Evolutionary conservation across 1,284 basidiomycete species (phyloP), one percentile per base, ranked within the genome.

Genomic region (Meira miltonrushii): DNA sequence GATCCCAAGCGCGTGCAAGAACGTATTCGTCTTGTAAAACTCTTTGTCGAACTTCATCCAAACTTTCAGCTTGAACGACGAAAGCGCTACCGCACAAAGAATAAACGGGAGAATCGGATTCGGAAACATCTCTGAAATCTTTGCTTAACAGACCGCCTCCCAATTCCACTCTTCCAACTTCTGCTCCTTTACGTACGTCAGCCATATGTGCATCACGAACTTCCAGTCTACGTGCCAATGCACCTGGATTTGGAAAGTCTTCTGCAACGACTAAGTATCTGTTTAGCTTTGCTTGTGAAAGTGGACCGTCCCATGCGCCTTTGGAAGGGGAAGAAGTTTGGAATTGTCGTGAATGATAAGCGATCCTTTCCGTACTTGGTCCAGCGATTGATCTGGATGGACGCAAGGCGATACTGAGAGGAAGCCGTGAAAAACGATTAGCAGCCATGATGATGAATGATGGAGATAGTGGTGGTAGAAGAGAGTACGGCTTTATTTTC

Each of bases 171-270:
- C 67, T 52, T 1, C 69, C 69, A 13, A 51, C 61, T 12, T 64
- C 57, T 44, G 67, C 69, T 44, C 69, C 69, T 33, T 47, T 43
- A 9, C 58, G 62, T 8, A 67, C 69, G 1, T 64, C 54, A 38
- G 66, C 68, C 17, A 72, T 56, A 54, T 72, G 69, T 33, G 62
- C 57, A 37, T 72, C 68, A 23, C 69, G 61, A 17, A 72, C 70
- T 51, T 69, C 70, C 50, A 69, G 60, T 19, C 66, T 55, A 12
- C 68, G 55, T 4, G 68, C 62, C 47, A 66, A 60, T 19, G 68
- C 64, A 7, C 63, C 64, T 10, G 67, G 53, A 53, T 68, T 62
- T 33, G 55, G 1, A 37, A 43, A 58, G 46, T 69, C 66, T 52
- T 69, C 65, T 13, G 69, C 69, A 15, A 71, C 46, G 33, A 71